Conservation (phyloP, 257 asterid species). For the Ballota nigra region DNA sequence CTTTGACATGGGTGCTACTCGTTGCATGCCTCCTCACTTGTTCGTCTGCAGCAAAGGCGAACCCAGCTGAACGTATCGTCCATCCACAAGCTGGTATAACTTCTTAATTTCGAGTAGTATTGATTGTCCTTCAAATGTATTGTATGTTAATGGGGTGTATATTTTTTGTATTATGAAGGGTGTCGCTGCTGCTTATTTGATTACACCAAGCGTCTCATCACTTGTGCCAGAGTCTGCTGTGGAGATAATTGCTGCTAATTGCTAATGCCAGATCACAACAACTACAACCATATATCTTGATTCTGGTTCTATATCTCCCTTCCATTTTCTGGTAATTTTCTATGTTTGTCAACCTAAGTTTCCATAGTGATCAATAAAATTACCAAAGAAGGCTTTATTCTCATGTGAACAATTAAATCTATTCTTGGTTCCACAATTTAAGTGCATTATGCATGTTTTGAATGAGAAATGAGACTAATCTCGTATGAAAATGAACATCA, state of each 20-base stretch:
- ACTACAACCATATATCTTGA: not conserved
- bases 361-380: conserved; percentile 4
- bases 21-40: conserved; percentile 26
- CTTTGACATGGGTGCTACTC: conserved; percentile 37
- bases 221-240: conserved; percentile 31
- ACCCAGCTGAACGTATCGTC: conserved; percentile 22
- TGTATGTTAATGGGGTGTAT: not conserved
- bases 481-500: not conserved
- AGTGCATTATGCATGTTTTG: not conserved
- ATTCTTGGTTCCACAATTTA: no score
- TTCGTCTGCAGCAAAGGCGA: conserved; percentile 26
- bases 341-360: not conserved
- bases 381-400: not conserved
- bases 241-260: conserved; percentile 36
- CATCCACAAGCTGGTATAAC: conserved; percentile 26
- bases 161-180: conserved; percentile 28
- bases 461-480: not conserved
- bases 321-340: not conserved
- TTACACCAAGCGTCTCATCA: conserved; percentile 23
- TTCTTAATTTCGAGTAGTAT: no score
- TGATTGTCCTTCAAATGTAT: not conserved
- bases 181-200: conserved; percentile 42
- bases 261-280: no score
- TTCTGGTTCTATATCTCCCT: not conserved
- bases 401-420: no score